These are phyloP conservation scores for Solanum hybrid DNA, from an alignment of 305 asterid species.

Conservation along the genomic window DNA sequence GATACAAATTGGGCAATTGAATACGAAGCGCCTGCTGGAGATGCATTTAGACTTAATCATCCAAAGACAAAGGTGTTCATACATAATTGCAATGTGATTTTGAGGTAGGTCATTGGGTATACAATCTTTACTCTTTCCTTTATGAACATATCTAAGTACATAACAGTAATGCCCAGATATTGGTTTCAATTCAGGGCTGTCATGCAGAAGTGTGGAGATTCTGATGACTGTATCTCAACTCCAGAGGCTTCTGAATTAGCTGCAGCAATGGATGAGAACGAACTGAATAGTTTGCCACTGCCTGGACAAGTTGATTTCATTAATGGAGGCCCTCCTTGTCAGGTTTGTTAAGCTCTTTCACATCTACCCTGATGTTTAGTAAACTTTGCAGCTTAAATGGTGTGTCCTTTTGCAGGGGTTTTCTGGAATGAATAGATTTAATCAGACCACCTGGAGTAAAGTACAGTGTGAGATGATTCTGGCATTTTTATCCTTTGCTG, in stretches of 20 bases:
- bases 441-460: constrained; percentile 45
- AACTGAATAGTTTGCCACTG: constrained; percentile 31
- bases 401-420: constrained; percentile 30
- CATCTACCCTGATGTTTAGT: background rate
- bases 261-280: constrained; percentile 23
- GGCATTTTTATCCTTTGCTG: constrained; percentile 44
- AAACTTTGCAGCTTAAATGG: background rate
- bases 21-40: constrained; percentile 88
- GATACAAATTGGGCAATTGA: constrained; percentile 94
- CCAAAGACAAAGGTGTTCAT: constrained; percentile 66
- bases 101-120: constrained; percentile 42
- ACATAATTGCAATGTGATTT: constrained; percentile 81
- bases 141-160: background rate
- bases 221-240: constrained; percentile 38
- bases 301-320: constrained; percentile 51
- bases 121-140: background rate
- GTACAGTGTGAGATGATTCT: constrained; percentile 53
- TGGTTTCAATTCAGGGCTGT: constrained; percentile 27
- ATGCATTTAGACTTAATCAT: constrained; percentile 90
- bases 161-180: background rate
- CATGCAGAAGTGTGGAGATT: constrained; percentile 41
- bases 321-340: constrained; percentile 54
- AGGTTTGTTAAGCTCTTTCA: constrained; percentile 20
- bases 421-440: constrained; percentile 50
- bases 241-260: constrained; percentile 42